Evolutionary conservation across 768 basidiomycete genomes (phyloP).

Genomic region (Paxillus rubicundulus): DNA sequence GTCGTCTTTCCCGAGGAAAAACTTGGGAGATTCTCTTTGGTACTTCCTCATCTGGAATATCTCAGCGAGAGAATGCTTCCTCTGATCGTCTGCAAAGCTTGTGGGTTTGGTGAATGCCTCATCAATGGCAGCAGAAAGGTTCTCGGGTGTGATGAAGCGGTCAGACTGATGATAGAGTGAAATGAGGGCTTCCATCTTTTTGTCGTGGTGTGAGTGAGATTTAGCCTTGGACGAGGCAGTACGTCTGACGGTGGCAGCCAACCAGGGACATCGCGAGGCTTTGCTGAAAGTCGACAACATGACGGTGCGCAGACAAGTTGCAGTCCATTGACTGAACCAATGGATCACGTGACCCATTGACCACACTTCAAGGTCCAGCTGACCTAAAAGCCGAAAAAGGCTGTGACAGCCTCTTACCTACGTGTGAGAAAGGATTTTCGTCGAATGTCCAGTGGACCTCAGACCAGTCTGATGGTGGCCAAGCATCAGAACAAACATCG

Average conservation of each 20-base stretch:
- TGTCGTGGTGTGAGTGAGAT: conserved; percentile 18
- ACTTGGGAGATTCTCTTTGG: conserved; percentile 17
- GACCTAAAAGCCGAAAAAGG: too few relatives aligned
- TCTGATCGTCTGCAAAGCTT: conserved; percentile 17
- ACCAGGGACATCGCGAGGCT: conserved; percentile 3
- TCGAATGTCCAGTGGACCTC: too few relatives aligned
- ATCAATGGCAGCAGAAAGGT: conserved; percentile 63
- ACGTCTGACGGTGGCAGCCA: conserved; percentile 13
- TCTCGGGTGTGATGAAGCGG: conserved; percentile 68
- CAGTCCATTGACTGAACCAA: not conserved
- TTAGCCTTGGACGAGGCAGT: conserved; percentile 19
- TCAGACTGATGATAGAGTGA: conserved; percentile 76
- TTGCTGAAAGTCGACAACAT: conserved; percentile 14
- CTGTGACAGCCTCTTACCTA: too few relatives aligned
- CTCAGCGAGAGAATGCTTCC: conserved; percentile 13
- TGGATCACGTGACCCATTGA: not conserved
- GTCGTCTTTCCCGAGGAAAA: conserved; percentile 29
- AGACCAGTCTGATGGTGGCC: too few relatives aligned
- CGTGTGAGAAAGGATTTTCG: too few relatives aligned
- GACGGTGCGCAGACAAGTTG: not conserved
- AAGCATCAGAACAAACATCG: too few relatives aligned
- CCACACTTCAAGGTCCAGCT: too few relatives aligned
- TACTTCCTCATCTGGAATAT: conserved; percentile 12
- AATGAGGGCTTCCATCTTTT: conserved; percentile 66
- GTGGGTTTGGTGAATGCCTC: conserved; percentile 47